These are phyloP conservation scores for Colletotrichum caudatum DNA, from an alignment of 2,329 filamentous ascomycete species.

Conservation along the genomic window DNA sequence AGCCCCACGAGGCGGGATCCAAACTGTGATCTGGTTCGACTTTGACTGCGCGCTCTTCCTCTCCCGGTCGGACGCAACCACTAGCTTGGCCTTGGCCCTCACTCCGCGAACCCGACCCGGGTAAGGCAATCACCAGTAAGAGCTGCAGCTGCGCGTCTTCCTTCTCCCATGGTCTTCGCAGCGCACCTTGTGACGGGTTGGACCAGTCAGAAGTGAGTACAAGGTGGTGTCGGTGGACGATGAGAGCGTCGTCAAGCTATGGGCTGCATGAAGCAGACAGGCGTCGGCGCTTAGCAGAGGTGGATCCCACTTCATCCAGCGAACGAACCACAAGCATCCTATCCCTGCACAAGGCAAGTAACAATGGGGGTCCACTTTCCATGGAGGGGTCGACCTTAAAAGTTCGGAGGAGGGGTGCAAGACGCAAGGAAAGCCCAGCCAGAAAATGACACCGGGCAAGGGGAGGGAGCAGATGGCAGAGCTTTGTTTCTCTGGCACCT, in stretches of 20 bases:
- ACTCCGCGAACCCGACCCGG: constrained; percentile 16
- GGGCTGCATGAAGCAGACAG: constrained; percentile 64
- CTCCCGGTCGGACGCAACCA: constrained; percentile 13
- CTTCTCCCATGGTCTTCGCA: constrained; percentile 46
- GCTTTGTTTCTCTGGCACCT: background rate
- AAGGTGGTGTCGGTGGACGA: constrained; percentile 47
- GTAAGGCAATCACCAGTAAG: constrained; percentile 44
- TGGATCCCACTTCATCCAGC: constrained; percentile 57
- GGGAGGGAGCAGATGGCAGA: background rate
- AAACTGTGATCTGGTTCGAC: constrained; percentile 13
- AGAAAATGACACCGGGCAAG: constrained; percentile 8
- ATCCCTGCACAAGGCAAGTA: constrained; percentile 49
- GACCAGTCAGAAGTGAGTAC: constrained; percentile 50
- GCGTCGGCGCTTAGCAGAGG: constrained; percentile 68
- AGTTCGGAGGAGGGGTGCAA: constrained; percentile 5
- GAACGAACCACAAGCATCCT: constrained; percentile 54
- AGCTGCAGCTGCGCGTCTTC: constrained; percentile 56
- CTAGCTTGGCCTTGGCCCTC: background rate
- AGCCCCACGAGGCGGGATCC: constrained; percentile 19
- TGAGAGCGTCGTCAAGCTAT: constrained; percentile 45
- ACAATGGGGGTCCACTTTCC: constrained; percentile 40
- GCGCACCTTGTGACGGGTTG: constrained; percentile 37
- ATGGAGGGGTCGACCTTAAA: constrained; percentile 6
- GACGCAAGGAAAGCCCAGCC: constrained; percentile 20
- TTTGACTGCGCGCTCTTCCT: background rate